Evolutionary conservation across 2,329 filamentous ascomycete species (phyloP), one percentile per base, ranked within the genome.

Genomic region (Pseudomassariella vexata): DNA sequence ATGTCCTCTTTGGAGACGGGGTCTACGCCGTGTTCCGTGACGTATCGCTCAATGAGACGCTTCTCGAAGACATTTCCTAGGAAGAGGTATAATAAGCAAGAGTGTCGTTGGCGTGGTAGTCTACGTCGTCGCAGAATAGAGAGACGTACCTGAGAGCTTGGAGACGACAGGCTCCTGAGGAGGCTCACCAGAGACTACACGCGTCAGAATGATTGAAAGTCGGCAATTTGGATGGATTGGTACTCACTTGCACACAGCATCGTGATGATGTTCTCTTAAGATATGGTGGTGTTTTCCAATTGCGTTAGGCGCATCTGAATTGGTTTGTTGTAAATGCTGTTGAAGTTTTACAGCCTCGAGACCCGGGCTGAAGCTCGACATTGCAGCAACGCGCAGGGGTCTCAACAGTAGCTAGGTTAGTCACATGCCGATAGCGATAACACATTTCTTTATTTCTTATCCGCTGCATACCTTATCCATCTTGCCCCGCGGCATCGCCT

Each of bases 101-200:
- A 33, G 32, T 41, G 26, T 32, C 9, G 24, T 26, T 7, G 24
- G 7, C 9, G 12, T 26, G 24, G 24, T 14, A 7, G 9, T 9
- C 8, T 17, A 19, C 21, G 12, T 7, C 6, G n/a, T 9, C 5
- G 10, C 11, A 15, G 37, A 27, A 37, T 24, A 33, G 30, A 31
- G 37, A 39, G 40, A 66, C 79, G 50, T 68, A 88, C 86, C 89
- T 55, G 87, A 94, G 68, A 95, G 94, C 62, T 85, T 83, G 55
- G 92, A 98, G 53, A 88, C 85, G 47, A 96, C 90, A 35, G 92
- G 89, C 64, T 88, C 82, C 66, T 95, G 85, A 45, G 92, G 90
- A 66, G 87, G 82, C 75, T 95, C 90, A 65, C 92, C 92, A 41
- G 92, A 98, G 62, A 98, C 90, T 94, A 53, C 34, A 28, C 5